Conservation (phyloP, 768 basidiomycete species). For the Suillus hirtellus region DNA sequence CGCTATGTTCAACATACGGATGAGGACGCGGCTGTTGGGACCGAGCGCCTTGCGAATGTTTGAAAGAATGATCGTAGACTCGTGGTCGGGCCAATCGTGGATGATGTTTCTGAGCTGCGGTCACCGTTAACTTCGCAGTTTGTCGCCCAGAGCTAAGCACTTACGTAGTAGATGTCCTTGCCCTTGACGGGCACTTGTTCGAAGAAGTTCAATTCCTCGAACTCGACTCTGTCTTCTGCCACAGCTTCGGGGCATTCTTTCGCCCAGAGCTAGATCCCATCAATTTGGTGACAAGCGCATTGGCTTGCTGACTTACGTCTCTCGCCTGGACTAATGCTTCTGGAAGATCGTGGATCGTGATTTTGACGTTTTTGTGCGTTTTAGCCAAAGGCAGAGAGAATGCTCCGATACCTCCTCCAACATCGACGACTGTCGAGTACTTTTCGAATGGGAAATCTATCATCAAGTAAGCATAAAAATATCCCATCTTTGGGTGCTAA, state of each 20-base stretch:
- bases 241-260: slow-evolving; percentile 27
- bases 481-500: background rate
- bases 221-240: slow-evolving; percentile 27
- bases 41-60: slow-evolving; percentile 33
- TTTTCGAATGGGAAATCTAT: slow-evolving; percentile 35
- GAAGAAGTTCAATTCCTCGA: slow-evolving; percentile 33
- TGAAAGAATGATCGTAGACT: slow-evolving; percentile 26
- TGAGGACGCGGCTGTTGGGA: slow-evolving; percentile 31
- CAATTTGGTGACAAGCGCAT: background rate
- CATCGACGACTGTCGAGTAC: slow-evolving; percentile 33
- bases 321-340: slow-evolving; percentile 24
- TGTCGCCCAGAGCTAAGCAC: slow-evolving; percentile 9
- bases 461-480: background rate
- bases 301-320: slow-evolving; percentile 9
- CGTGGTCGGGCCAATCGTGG: slow-evolving; percentile 36
- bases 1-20: slow-evolving; percentile 25
- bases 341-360: slow-evolving; percentile 35
- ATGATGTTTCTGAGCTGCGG: slow-evolving; percentile 24
- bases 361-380: slow-evolving; percentile 29
- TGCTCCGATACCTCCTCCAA: slow-evolving; percentile 37
- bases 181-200: slow-evolving; percentile 26
- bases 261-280: slow-evolving; percentile 24
- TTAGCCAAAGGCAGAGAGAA: slow-evolving; percentile 32
- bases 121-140: background rate
- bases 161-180: slow-evolving; percentile 35